Evolutionary conservation across 176 grass and related monocot genomes (phyloP).

Genomic region (Melocanna baccifera): DNA sequence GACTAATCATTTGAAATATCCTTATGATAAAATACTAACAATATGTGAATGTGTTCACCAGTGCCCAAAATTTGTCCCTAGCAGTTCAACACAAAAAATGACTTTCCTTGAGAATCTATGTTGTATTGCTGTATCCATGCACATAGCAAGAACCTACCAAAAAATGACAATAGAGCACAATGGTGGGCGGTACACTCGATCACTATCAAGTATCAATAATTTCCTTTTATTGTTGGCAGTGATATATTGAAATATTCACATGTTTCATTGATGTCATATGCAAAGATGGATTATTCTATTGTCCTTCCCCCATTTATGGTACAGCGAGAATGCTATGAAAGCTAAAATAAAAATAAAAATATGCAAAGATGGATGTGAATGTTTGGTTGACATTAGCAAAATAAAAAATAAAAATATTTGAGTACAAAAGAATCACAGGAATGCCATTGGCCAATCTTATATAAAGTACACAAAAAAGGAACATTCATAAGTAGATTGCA

Average conservation of each 20-base stretch:
- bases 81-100: neutral
- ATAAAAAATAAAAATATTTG: neutral
- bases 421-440: neutral
- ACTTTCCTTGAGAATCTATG: neutral
- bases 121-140: neutral
- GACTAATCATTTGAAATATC: constrained; percentile 5
- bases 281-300: neutral
- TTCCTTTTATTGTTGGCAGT: constrained; percentile 1
- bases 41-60: neutral
- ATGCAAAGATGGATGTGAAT: too few species aligned
- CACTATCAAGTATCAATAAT: neutral
- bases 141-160: neutral
- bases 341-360: neutral
- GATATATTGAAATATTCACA: constrained; percentile 10
- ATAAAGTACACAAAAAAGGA: constrained; percentile 7
- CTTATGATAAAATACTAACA: constrained; percentile 7
- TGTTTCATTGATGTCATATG: neutral
- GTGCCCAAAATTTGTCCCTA: neutral
- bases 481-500: neutral
- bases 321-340: neutral
- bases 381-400: neutral
- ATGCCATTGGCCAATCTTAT: neutral
- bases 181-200: neutral
- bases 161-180: neutral
- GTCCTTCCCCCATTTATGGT: neutral